These are phyloP conservation scores for Trametes coccinea DNA, from an alignment of 768 basidiomycete genomes.

Conservation along the genomic window DNA sequence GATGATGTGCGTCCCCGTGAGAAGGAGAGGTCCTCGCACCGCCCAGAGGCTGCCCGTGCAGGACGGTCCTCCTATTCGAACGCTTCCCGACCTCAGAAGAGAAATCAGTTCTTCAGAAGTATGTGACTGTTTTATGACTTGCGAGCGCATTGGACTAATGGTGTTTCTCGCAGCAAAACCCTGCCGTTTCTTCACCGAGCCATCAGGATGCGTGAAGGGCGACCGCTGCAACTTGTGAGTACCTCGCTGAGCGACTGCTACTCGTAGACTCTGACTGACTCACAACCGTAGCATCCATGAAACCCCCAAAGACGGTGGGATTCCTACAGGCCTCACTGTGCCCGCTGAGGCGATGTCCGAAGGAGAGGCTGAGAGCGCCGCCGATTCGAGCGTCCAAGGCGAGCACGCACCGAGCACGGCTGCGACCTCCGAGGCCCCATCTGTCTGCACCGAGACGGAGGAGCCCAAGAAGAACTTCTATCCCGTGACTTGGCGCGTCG, in stretches of 20 bases:
- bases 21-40: not conserved
- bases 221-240: constrained; percentile 24
- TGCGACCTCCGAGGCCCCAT: not conserved
- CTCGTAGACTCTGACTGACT: not conserved
- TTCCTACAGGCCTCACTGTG: constrained; percentile 5
- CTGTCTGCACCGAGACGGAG: constrained; percentile 14
- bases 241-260: not conserved
- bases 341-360: constrained; percentile 6
- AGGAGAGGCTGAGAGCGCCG: constrained; percentile 16
- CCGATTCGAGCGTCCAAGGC: constrained; percentile 11
- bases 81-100: constrained; percentile 1
- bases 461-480: constrained; percentile 50
- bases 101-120: constrained; percentile 23
- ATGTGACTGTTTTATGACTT: not conserved
- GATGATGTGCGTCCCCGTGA: not conserved
- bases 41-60: not conserved
- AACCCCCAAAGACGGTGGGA: not conserved
- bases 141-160: not conserved
- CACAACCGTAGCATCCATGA: constrained; percentile 10
- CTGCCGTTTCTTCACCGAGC: constrained; percentile 20
- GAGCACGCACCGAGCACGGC: constrained; percentile 1
- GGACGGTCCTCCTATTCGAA: not conserved
- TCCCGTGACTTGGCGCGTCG: constrained; percentile 74
- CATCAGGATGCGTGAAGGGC: constrained; percentile 22
- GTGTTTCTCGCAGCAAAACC: constrained; percentile 17